These are phyloP conservation scores for Syzygium aqueum DNA, from an alignment of 345 rosid species.

Conservation along the genomic window DNA sequence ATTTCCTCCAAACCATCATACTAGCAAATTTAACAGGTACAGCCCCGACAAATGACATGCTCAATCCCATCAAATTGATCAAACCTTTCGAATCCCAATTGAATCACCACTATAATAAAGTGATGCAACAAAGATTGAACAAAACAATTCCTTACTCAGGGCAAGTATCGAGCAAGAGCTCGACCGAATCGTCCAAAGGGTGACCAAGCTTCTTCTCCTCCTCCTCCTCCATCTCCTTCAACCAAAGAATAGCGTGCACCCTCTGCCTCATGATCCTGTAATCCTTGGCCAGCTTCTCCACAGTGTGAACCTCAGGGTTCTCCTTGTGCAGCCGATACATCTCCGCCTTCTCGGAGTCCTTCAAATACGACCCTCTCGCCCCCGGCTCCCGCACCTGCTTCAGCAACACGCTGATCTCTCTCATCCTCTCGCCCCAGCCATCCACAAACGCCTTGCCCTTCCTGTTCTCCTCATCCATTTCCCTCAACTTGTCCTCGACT, in stretches of 20 bases:
- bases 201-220: conserved; percentile 82
- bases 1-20: not conserved
- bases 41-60: not conserved
- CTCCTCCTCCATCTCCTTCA: conserved; percentile 85
- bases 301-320: conserved; percentile 71
- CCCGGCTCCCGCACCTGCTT: conserved; percentile 91
- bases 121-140: not conserved
- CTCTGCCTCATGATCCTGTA: conserved; percentile 95
- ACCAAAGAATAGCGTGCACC: conserved; percentile 93
- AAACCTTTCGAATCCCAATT: not conserved
- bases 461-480: conserved; percentile 34
- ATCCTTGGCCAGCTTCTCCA: conserved; percentile 84
- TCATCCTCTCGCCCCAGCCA: conserved; percentile 46
- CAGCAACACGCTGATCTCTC: conserved; percentile 42
- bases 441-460: conserved; percentile 42
- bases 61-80: not conserved
- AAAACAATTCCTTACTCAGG: conserved; percentile 55
- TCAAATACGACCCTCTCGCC: conserved; percentile 77
- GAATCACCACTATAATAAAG: not conserved
- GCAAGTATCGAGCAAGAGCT: conserved; percentile 72
- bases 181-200: conserved; percentile 86
- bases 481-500: conserved; percentile 31
- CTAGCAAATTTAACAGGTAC: not conserved
- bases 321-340: conserved; percentile 86
- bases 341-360: conserved; percentile 92